Base-by-base conservation (phyloP, 2,329 filamentous ascomycete species). In the Arthrinium phaeospermum region DNA sequence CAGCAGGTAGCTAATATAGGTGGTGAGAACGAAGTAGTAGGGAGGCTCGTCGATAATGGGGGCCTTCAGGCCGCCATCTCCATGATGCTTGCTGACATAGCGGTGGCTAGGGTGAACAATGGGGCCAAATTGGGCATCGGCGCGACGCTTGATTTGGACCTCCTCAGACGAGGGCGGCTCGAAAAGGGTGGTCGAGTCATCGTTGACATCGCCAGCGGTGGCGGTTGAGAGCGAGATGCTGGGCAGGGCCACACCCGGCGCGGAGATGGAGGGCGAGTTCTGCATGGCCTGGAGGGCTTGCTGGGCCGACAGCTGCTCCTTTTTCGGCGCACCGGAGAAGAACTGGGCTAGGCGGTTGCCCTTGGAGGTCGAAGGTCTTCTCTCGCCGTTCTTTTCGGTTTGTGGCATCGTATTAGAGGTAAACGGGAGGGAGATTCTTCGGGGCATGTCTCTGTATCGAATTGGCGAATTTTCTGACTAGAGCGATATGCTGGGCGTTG, bases 1-100 rank as follows among this genome's bases (percentile, higher is more conserved):
- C 77, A 98, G 92, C 75, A 99, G 89, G 83, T 99, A 99, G 85
- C 95, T 98, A 83, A 99, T 94, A 87, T 99, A 99, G 79, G 96
- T 99, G 47, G 96, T 98, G 77, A 99, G 89, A 79, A 99, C 91
- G 85, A 94, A 98, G 87, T 95, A 98, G 85, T 98, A 98, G 24
- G 96, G 94, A 57, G 96, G 96, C 82, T 98, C 96, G 80, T 99
- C 96, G 81, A 98, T 94, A 73, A 98, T 86, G 6, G 96, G 95
- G 49, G 94, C 90, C 67, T 91, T 91, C 72, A 98, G 92, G 51
- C 92, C 90, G 57, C 57, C 57, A 78, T 91, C 90, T 77, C 95
- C 96, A 74, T 93, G 91, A 81, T 97, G 95, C 82, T 93, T 91
- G 87, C 95, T 98, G 75, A 93, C 92, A 85, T 98, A 98, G 80